phyloP scores from a whole-genome alignment of 495 filamentous ascomycete genomes.

The Hypoxylon fuscum region DNA sequence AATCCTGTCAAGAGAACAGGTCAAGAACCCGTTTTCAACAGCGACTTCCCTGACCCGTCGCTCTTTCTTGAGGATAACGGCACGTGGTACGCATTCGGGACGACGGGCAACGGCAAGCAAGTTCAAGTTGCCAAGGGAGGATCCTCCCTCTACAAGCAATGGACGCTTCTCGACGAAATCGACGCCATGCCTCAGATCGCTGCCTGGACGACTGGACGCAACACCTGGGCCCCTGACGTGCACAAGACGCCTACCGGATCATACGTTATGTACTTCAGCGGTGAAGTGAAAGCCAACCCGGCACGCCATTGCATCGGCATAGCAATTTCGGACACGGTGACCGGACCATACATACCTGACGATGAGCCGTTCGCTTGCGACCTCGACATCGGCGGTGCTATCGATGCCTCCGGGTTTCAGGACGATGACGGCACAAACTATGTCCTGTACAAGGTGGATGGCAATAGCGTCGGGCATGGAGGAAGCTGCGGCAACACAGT shows the following conservation, averaged over 20 bases:
- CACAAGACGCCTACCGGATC: constrained; percentile 45
- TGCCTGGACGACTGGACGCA: constrained; percentile 41
- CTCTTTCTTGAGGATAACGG: constrained; percentile 44
- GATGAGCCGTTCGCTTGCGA: constrained; percentile 60
- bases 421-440: constrained; percentile 64
- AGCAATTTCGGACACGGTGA: constrained; percentile 51
- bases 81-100: constrained; percentile 52
- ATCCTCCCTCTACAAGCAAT: constrained; percentile 29
- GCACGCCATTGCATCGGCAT: constrained; percentile 65
- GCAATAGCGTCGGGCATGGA: constrained; percentile 66
- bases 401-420: constrained; percentile 64
- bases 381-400: constrained; percentile 62
- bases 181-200: constrained; percentile 43
- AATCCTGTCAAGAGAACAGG: constrained; percentile 8
- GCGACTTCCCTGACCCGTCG: constrained; percentile 50
- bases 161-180: constrained; percentile 40
- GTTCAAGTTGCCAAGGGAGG: constrained; percentile 48
- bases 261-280: constrained; percentile 70
- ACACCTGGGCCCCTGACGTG: constrained; percentile 64
- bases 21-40: constrained; percentile 22
- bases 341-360: constrained; percentile 62
- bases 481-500: constrained; percentile 65
- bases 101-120: constrained; percentile 42
- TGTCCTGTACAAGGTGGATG: constrained; percentile 70
- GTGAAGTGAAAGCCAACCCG: constrained; percentile 47